phyloP scores from a whole-genome alignment of 495 filamentous ascomycete genomes.

The Aspergillus coremiiformis region DNA sequence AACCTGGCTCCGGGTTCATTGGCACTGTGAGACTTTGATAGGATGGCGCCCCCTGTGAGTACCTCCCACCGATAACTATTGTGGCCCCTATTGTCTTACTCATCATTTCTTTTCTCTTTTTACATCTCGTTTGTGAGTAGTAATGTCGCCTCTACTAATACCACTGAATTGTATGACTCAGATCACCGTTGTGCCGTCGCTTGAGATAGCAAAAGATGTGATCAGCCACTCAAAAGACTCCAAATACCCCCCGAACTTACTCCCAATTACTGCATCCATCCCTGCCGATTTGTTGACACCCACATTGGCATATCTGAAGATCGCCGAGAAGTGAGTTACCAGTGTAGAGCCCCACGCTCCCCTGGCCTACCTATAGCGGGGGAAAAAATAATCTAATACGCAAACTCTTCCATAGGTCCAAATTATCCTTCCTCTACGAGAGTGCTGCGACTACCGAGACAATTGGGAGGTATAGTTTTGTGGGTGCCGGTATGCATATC shows the following conservation, averaged over 20 bases:
- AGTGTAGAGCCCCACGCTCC: not conserved
- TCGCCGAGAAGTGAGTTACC: conserved; percentile 60
- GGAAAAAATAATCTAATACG: conserved; percentile 14
- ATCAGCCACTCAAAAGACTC: conserved; percentile 42
- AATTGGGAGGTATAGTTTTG: conserved; percentile 89
- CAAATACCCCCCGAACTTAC: conserved; percentile 64
- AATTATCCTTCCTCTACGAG: conserved; percentile 75
- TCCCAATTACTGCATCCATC: conserved; percentile 80
- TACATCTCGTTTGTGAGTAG: not conserved
- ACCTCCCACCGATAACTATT: too few species aligned
- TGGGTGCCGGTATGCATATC: conserved; percentile 62
- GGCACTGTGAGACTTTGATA: not conserved
- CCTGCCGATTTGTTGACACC: conserved; percentile 89
- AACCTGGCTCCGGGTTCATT: not conserved
- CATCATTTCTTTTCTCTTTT: not conserved
- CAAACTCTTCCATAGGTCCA: conserved; percentile 27
- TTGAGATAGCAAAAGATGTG: conserved; percentile 42
- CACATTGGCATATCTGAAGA: conserved; percentile 82
- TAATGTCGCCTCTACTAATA: not conserved
- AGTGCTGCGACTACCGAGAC: conserved; percentile 86
- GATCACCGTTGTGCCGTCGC: conserved; percentile 33
- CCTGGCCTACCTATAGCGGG: not conserved
- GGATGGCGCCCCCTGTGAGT: conserved; percentile 36
- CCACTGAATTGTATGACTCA: conserved; percentile 17
- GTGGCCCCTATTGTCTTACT: not conserved